Evolutionary conservation across 2,329 filamentous ascomycete species (phyloP), one percentile per base, ranked within the genome.

Genomic region (Sphaceloma murrayae): DNA sequence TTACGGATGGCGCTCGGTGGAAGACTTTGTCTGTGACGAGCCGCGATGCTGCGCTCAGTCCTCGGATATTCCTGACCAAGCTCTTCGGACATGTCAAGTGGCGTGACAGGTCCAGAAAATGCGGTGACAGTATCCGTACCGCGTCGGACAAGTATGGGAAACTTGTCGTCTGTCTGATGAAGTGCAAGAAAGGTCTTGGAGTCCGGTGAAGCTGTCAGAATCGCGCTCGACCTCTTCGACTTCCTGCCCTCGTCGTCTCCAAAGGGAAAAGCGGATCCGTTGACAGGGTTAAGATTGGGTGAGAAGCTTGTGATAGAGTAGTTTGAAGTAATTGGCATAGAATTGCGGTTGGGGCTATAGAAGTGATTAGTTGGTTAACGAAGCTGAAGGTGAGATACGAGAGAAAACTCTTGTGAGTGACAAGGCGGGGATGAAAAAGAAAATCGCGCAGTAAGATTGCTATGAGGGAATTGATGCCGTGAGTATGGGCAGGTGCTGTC

Each of bases 321-420:
- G 52, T 80, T 78, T 57, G 82, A 78, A 54, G 78, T 66, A 42
- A 89, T 83, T 22, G 89, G 89, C 83, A 95, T 88, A 3, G 89
- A 95, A 64, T 94, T 94, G 52, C 89, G 82, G 61, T 94, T 93
- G 49, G 81, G 72, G 53, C 85, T 93, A n/a, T n/a, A n/a, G n/a
- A n/a, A n/a, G n/a, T n/a, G n/a, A n/a, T n/a, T n/a, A n/a, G n/a
- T n/a, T n/a, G n/a, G n/a, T n/a, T 24, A 18, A 43, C 16, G 47
- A 39, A 29, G 27, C 5, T 10, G 26, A n/a, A 14, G 31, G 34
- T 43, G 29, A 18, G 21, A 33, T 6, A 17, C 22, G 27, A 22
- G 18, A 32, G 43, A 26, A 11, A 26, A 43, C 29, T 3, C 14
- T 22, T 18, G n/a, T 5, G 36, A 17, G 8, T 31, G 33, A 18